Base-by-base conservation (phyloP, 2,329 filamentous ascomycete genomes). In the Pyricularia pennisetigena region DNA sequence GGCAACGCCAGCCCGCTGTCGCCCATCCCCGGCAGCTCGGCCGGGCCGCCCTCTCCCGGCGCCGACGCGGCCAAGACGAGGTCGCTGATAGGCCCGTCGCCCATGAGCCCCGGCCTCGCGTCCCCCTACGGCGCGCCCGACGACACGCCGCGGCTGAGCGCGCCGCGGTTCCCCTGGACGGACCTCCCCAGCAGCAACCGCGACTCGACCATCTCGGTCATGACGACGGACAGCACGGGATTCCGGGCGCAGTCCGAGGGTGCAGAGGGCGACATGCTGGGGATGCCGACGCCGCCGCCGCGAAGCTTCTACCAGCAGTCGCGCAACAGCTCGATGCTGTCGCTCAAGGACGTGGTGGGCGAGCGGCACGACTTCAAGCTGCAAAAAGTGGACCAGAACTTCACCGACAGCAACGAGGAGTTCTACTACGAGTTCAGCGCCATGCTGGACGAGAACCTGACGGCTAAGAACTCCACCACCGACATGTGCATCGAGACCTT, bases 341-440 rank as follows among this genome's bases (percentile, higher is more conserved):
- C 84, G 30, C 79, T 88, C 4, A 79, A 86, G 67, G 81, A 81
- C 2, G 82, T 90, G 32, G 81, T 88, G 29, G 85, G 86, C 23
- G 85, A 86, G 69, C 87, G 87, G 73, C 84, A 83, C 67, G 83
- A 88, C 72, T 87, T 84, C 73, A 83, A 85, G 70, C 81, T 89
- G 20, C 88, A 90, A 73, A 87, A 89, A 68, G 85, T 90, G 0
- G 86, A 88, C 71, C 88, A 87, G 2, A 88, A 86, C 78, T 90
- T 90, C 77, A 89, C 85, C 6, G 88, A 90, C 73, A 83, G 83
- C 64, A 86, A 82, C 41, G 87, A 86, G 35, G 81, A 87, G 70
- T 90, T 87, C 74, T 87, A 85, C 71, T 80, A 80, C 69, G 80
- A 78, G 1, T 90, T 89, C 70, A 83, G 86, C 69, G 81, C 83